Evolutionary conservation across 2,329 filamentous ascomycete genomes (phyloP).

Genomic region (Hypoxylon sp.): DNA sequence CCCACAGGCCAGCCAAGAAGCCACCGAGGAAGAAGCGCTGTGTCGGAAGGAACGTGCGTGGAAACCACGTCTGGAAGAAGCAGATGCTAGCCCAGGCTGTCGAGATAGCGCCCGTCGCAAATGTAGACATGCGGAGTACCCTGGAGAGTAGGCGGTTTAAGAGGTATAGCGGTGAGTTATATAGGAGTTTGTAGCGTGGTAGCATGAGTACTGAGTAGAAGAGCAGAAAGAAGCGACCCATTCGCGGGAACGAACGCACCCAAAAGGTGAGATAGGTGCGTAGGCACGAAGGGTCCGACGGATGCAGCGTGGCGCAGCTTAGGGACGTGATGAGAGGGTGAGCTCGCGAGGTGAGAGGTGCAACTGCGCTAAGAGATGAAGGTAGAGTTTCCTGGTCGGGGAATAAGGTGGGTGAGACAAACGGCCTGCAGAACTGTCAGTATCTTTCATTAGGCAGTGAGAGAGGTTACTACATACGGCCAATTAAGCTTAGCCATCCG

Average conservation of each 20-base stretch:
- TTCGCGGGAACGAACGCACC: conserved; percentile 83
- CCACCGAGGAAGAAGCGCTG: conserved; percentile 93
- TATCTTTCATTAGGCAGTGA: conserved; percentile 7
- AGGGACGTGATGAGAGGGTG: conserved; percentile 89
- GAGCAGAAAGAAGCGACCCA: conserved; percentile 83
- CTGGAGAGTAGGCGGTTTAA: conserved; percentile 76
- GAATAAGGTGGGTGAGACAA: conserved; percentile 88
- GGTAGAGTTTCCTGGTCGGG: conserved; percentile 79
- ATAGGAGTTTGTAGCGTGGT: conserved; percentile 75
- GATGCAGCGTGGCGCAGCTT: conserved; percentile 91
- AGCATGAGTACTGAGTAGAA: conserved; percentile 81
- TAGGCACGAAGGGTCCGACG: conserved; percentile 87
- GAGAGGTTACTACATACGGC: conserved; percentile 73
- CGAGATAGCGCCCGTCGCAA: conserved; percentile 86
- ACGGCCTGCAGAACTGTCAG: conserved; percentile 67
- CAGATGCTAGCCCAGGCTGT: conserved; percentile 92
- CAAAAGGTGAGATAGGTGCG: conserved; percentile 91
- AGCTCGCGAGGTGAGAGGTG: conserved; percentile 84
- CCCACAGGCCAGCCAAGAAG: conserved; percentile 87
- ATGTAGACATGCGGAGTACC: conserved; percentile 81
- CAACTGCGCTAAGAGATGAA: conserved; percentile 74
- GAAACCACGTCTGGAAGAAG: conserved; percentile 85
- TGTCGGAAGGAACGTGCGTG: conserved; percentile 80
- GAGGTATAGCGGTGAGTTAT: conserved; percentile 77
- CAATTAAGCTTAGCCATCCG: conserved; percentile 86